These are phyloP conservation scores for Teunomyces kruisii DNA, from an alignment of 805 yeast species.

Conservation along the genomic window DNA sequence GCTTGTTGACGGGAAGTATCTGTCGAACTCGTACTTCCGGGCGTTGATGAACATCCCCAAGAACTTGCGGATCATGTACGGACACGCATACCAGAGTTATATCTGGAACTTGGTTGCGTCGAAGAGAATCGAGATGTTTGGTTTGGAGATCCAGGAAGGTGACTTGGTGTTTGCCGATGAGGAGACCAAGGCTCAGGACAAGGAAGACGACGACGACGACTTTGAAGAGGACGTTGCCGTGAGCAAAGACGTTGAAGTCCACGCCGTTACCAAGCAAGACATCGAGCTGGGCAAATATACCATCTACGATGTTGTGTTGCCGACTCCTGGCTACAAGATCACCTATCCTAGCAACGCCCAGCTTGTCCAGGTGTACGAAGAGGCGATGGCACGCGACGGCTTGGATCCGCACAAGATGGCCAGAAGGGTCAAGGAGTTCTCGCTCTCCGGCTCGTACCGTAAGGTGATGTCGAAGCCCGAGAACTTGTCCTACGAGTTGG, in stretches of 20 bases:
- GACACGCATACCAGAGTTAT: slow-evolving; percentile 95
- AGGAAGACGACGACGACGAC: slow-evolving; percentile 53
- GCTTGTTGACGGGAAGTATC: slow-evolving; percentile 45
- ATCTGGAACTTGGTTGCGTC: slow-evolving; percentile 91
- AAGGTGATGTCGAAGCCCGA: slow-evolving; percentile 65
- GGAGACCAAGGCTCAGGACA: slow-evolving; percentile 21
- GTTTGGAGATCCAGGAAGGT: slow-evolving; percentile 70
- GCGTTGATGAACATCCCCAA: slow-evolving; percentile 90
- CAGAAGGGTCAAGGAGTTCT: slow-evolving; percentile 82
- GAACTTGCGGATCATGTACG: slow-evolving; percentile 90
- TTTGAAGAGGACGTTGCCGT: slow-evolving; percentile 72
- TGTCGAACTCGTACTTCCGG: slow-evolving; percentile 60
- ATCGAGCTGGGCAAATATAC: slow-evolving; percentile 54
- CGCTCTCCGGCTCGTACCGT: slow-evolving; percentile 89
- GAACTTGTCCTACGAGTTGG: slow-evolving; percentile 58
- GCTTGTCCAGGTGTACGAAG: slow-evolving; percentile 60
- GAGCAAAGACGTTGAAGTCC: slow-evolving; percentile 61
- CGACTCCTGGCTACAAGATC: slow-evolving; percentile 97
- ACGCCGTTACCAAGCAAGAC: slow-evolving; percentile 75
- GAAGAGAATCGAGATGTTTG: slow-evolving; percentile 68
- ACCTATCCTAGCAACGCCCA: slow-evolving; percentile 71
- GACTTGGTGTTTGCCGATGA: slow-evolving; percentile 63
- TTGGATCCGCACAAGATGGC: slow-evolving; percentile 85
- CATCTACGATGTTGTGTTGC: slow-evolving; percentile 83
- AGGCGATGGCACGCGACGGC: slow-evolving; percentile 75